Percentiles rank a stretch among this genome's conserved stretches.
phyloP scores from a whole-genome alignment of 345 rosid species.

The Toxicodendron radicans region DNA sequence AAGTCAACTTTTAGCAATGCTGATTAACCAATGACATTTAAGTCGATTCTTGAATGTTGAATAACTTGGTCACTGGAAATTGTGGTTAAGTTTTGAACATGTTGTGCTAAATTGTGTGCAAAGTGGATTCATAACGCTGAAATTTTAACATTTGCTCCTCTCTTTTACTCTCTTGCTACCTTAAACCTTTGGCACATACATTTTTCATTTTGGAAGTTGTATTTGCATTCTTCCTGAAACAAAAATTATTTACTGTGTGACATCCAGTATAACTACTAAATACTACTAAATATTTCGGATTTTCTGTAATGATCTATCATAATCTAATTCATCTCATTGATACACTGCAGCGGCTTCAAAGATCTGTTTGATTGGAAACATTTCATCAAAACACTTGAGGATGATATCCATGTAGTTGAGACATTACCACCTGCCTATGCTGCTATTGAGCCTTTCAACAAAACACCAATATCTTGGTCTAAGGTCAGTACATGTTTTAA shows the following conservation, averaged over 20 bases:
- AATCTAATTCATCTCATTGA: slow-evolving; percentile 14
- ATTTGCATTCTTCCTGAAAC: background rate
- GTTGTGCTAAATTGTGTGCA: background rate
- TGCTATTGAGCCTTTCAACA: slow-evolving; percentile 58
- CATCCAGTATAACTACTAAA: background rate
- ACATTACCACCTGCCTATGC: slow-evolving; percentile 61
- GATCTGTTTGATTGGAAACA: slow-evolving; percentile 96
- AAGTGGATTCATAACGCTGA: background rate
- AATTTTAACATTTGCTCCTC: background rate
- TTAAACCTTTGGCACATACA: background rate
- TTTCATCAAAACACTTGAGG: slow-evolving; percentile 73
- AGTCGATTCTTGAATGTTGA: background rate
- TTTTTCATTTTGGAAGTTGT: background rate
- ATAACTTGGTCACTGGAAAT: background rate
- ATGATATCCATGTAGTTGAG: slow-evolving; percentile 87
- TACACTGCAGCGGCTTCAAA: slow-evolving; percentile 74
- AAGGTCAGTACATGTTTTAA: slow-evolving; percentile 46
- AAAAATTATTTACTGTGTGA: background rate
- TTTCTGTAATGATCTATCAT: slow-evolving; percentile 11
- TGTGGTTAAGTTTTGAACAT: background rate
- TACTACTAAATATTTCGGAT: too few relatives aligned
- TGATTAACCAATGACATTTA: background rate
- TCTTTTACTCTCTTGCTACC: too few relatives aligned
- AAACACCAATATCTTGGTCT: slow-evolving; percentile 97
- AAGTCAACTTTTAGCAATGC: background rate